Base-by-base conservation (phyloP, 2,329 filamentous ascomycete genomes). In the Alternaria sp. region DNA sequence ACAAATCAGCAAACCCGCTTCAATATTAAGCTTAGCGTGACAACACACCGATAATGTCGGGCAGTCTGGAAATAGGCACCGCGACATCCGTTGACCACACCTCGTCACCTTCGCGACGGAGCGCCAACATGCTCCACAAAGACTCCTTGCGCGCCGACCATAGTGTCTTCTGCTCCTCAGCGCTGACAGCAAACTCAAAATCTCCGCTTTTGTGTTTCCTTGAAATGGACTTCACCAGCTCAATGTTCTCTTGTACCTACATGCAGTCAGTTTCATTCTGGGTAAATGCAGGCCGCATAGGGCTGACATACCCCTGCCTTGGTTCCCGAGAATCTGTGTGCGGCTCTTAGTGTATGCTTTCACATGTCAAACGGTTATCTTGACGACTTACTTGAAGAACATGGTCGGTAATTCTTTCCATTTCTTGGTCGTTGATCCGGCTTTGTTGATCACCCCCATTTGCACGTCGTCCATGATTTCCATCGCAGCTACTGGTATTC, bases 391-490 rank as follows among this genome's bases (percentile, higher is more conserved):
- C 79, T 93, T 94, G 85, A 94, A 93, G 77, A 94, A 94, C 12
- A 94, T 84, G 1, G 92, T 94, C 0, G 92, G 91, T 56, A 85
- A 79, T 77, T 94, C 92, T 69, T 90, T 86, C 92, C 92, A 94
- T 44, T 87, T 86, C 16, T 88, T 89, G 8, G 87, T 85, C 0
- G 90, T 93, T 4, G 87, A 87, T 1, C 90, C 90, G 11, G 90
- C 87, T 54, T 89, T 83, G 79, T 95, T 95, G 73, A 95, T 89
- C 0, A 94, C 90, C 65, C 84, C 86, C 92, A 95, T 95, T 78
- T 94, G 91, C 4, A 94, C 90, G 59, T 95, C 92, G 73, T 95
- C 92, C 90, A 95, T 93, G 68, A 95, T 88, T 79, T 95, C 92
- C 87, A 94, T 90, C 4, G 90, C 90, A 0, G 89, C 90, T 7